Evolutionary conservation across 306 rosid species (phyloP).

Genomic region (Chamaecrista fasciculata): DNA sequence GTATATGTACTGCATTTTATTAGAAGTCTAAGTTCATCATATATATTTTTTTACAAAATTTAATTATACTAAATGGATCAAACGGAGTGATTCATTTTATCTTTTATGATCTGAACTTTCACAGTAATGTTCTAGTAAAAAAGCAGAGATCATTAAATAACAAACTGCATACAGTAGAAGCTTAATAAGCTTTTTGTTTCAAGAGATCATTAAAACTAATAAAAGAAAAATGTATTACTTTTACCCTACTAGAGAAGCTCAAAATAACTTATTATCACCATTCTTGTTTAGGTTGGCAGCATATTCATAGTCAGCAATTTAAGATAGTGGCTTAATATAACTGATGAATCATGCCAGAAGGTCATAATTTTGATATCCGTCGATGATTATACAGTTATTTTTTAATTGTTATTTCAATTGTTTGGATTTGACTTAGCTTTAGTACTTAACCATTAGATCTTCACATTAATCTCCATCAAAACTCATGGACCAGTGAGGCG

Average conservation of each 20-base stretch:
- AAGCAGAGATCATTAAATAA: neutral
- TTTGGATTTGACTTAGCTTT: neutral
- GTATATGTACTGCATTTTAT: neutral
- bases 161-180: neutral
- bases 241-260: neutral
- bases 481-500: constrained; percentile 5
- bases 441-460: constrained; percentile 1
- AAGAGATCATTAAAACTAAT: constrained; percentile 1
- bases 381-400: neutral
- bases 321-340: constrained; percentile 5
- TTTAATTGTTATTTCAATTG: neutral
- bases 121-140: neutral
- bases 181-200: neutral
- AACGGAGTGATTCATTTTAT: neutral
- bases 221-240: neutral
- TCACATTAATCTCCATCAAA: neutral
- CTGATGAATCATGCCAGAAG: neutral
- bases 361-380: neutral
- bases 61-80: constrained; percentile 15
- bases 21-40: neutral
- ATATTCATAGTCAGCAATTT: constrained; percentile 10
- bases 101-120: neutral
- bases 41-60: no score
- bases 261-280: neutral
- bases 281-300: neutral